Percentiles rank a stretch among this genome's conserved stretches.
phyloP scores from a whole-genome alignment of 495 filamentous ascomycete species.

The Clavariopsis aquatica region DNA sequence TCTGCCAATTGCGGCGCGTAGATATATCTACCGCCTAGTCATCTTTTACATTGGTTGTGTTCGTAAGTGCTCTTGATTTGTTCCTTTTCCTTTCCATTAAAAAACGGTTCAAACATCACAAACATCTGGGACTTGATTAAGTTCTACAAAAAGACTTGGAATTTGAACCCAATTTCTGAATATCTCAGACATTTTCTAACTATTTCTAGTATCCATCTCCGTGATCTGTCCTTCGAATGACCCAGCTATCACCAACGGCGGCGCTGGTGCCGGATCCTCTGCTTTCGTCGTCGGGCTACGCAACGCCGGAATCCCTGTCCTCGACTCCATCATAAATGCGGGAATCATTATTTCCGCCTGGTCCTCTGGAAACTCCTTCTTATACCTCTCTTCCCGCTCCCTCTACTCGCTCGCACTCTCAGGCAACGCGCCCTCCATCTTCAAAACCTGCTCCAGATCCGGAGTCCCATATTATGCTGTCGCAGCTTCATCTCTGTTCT shows the following conservation, averaged over 20 bases:
- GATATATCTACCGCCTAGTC: constrained; percentile 55
- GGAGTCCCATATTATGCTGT: constrained; percentile 43
- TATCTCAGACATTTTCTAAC: too few species aligned
- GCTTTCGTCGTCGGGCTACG: constrained; percentile 63
- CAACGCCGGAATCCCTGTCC: constrained; percentile 55
- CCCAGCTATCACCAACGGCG: constrained; percentile 52
- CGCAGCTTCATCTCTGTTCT: constrained; percentile 39
- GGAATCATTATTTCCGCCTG: constrained; percentile 73
- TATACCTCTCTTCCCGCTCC: constrained; percentile 58
- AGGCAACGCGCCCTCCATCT: constrained; percentile 42
- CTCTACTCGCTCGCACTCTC: constrained; percentile 49
- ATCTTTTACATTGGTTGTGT: constrained; percentile 64
- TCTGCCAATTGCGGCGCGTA: constrained; percentile 54
- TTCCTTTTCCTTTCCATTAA: too few species aligned
- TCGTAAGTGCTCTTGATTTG: background rate
- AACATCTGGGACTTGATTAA: too few species aligned
- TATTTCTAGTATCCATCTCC: constrained; percentile 51
- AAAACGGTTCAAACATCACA: too few species aligned
- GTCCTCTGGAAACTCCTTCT: constrained; percentile 64
- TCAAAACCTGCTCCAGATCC: constrained; percentile 41
- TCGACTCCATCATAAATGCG: constrained; percentile 67
- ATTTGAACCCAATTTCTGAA: too few species aligned
- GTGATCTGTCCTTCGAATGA: constrained; percentile 60
- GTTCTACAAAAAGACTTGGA: too few species aligned
- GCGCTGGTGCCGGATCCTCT: constrained; percentile 56